Evolutionary conservation across 2,329 filamentous ascomycete genomes (phyloP), one percentile per base, ranked within the genome.

Genomic region (Endoconidiophora laricicola): DNA sequence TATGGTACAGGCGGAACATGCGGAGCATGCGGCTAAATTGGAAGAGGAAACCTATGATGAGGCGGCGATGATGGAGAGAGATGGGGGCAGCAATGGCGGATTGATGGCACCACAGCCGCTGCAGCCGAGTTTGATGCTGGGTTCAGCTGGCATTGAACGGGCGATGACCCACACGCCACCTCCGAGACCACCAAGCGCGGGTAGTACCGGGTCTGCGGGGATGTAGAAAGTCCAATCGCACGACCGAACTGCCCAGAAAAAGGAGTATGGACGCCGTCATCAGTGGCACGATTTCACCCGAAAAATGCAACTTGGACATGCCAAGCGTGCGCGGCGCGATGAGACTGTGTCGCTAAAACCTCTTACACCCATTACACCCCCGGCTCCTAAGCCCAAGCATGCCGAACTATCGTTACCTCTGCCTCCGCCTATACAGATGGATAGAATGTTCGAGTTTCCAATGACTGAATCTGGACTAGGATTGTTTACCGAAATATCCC

Each of bases 1-100:
- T 2, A 65, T 63, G 12, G 62, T 64, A 39, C 62, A 66, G 23
- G 61, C 60, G 7, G 63, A 64, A 38, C 62, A 66, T 22, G 61
- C 60, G 7, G 59, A 59, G 24, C 51, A 65, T 57, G 60, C 54
- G 55, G 60, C 61, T 40, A 62, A 61, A 26, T 62, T 61, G 44
- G 60, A 61, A 3, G 62, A 64, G 33, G 60, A 63, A 49, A 55
- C 56, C 20, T 56, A 56, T 20, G 52, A 57, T 6, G 54, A 55
- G 16, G 44, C 41, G 6, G 55, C 54, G 39, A 56, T 62, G 46
- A 57, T 71, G 46, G 39, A 42, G 23, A 22, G 46, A 14, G 46
- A 48, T n/a, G 24, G 38, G 9, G 26, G 22, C 10, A 38, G 23
- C 20, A 33, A 12, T 33, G 29, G 7, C 12, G 29, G 7, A 33